These are phyloP conservation scores for Coriolopsis trogii DNA, from an alignment of 1,284 basidiomycete genomes.

Conservation along the genomic window DNA sequence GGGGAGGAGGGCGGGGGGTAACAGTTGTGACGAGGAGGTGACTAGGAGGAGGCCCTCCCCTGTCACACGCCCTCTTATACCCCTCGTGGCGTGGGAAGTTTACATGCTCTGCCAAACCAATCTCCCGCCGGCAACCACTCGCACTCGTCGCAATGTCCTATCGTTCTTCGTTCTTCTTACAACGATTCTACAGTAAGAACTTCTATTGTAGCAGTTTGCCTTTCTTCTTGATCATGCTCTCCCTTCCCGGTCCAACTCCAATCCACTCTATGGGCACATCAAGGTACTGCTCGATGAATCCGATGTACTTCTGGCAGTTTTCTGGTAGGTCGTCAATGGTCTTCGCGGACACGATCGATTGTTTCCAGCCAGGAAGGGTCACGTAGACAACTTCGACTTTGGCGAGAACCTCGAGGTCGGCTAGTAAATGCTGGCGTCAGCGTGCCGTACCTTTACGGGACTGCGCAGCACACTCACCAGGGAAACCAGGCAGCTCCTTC, in stretches of 20 bases:
- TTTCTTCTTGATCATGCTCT: constrained; percentile 69
- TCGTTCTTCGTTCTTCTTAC: constrained; percentile 6
- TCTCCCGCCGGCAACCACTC: constrained; percentile 5
- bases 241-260: constrained; percentile 84
- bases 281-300: constrained; percentile 85
- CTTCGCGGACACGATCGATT: constrained; percentile 69
- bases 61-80: constrained; percentile 38
- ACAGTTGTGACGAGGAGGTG: constrained; percentile 47
- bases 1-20: constrained; percentile 21
- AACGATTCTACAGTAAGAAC: constrained; percentile 7
- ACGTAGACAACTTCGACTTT: constrained; percentile 89
- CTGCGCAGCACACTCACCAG: constrained; percentile 56
- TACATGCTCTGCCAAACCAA: constrained; percentile 2
- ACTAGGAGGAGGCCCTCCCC: constrained; percentile 34
- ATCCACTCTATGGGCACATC: constrained; percentile 90
- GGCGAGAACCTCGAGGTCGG: constrained; percentile 83
- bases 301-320: constrained; percentile 87
- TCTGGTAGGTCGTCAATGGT: constrained; percentile 84
- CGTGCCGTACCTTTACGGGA: not conserved
- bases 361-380: constrained; percentile 92
- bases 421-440: constrained; percentile 41
- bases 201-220: constrained; percentile 21
- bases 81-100: constrained; percentile 31
- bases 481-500: constrained; percentile 84
- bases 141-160: not conserved